Base-by-base conservation (phyloP, 345 rosid species). In the Bruguiera gymnorhiza region DNA sequence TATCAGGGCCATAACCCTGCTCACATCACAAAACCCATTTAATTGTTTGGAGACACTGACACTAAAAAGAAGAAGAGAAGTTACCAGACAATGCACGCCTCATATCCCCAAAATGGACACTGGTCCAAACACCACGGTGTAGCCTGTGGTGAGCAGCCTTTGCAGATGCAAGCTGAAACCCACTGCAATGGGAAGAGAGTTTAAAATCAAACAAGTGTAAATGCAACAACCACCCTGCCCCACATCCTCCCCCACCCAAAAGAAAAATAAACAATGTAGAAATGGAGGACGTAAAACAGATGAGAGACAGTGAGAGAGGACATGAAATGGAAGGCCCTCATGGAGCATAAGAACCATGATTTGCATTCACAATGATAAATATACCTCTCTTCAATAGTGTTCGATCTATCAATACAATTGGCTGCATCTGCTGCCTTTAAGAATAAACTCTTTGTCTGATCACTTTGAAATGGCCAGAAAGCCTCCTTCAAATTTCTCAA, bases 381-480 rank as follows among this genome's bases (percentile, higher is more conserved):
- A 54, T 64, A 88, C 93, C 90, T 83, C 60, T 80, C 81, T 65
- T 79, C 83, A 52, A 59, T 60, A 63, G 65, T 51, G 62, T 62
- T 70, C 21, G 71, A 76, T 79, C 56, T 75, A 68, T 82, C 88
- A 24, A 66, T 29, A 61, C 77, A 81, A 62, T 81, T 81, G 56
- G 88, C 86, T 63, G 88, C 89, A 68, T 72, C 65, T 48, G 88
- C 93, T 20, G 88, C 93, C 62, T 83, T 78, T 51, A 84, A 74
- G 71, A 88, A 88, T 75, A 84, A 77, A 74, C 88, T 88, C 66
- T 68, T 70, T n/a, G 77, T 54, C 24, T 31, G 68, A 75, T 80
- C 85, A 71, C 76, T 71, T 69, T 82, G 85, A 83, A 86, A 88
- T 65, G 93, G 93, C 93, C 90, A 88, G 75, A 88, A 86, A 70